These are phyloP conservation scores for Avena eriantha DNA, from an alignment of 176 grass and related monocot species.

Conservation along the genomic window DNA sequence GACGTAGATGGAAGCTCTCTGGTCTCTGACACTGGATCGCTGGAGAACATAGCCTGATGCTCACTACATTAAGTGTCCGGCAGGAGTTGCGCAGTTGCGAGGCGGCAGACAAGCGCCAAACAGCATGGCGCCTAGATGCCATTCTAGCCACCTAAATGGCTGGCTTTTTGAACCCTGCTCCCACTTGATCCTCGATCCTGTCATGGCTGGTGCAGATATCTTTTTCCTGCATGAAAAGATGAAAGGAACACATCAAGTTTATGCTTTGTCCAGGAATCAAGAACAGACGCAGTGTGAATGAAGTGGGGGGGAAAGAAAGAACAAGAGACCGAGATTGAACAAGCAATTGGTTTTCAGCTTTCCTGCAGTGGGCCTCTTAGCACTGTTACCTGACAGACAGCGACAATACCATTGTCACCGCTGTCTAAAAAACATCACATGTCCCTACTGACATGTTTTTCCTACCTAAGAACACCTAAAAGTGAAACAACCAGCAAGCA, in stretches of 20 bases:
- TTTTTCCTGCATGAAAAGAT: slow-evolving; percentile 35
- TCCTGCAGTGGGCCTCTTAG: slow-evolving; percentile 26
- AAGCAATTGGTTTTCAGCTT: slow-evolving; percentile 18
- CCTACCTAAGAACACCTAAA: slow-evolving; percentile 65
- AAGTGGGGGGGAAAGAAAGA: slow-evolving; percentile 36
- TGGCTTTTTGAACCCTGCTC: not conserved
- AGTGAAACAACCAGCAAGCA: slow-evolving; percentile 41
- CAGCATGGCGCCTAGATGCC: not conserved
- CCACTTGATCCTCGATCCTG: not conserved
- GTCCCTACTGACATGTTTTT: slow-evolving; percentile 36
- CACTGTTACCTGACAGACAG: slow-evolving; percentile 15
- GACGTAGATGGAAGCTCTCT: not conserved
- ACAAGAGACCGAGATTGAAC: slow-evolving; percentile 22
- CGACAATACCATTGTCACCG: not conserved
- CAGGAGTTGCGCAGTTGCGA: not conserved
- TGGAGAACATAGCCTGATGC: not conserved
- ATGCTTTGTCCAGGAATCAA: slow-evolving; percentile 28
- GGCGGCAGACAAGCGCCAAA: not conserved
- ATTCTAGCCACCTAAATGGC: not conserved
- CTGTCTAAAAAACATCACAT: slow-evolving; percentile 27
- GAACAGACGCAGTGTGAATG: not conserved
- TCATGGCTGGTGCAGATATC: slow-evolving; percentile 14
- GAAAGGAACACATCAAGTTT: slow-evolving; percentile 24
- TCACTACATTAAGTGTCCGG: not conserved
- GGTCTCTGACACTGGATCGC: not conserved